Conservation (phyloP, 148 eudicot species). For the Polygonum maritimum region DNA sequence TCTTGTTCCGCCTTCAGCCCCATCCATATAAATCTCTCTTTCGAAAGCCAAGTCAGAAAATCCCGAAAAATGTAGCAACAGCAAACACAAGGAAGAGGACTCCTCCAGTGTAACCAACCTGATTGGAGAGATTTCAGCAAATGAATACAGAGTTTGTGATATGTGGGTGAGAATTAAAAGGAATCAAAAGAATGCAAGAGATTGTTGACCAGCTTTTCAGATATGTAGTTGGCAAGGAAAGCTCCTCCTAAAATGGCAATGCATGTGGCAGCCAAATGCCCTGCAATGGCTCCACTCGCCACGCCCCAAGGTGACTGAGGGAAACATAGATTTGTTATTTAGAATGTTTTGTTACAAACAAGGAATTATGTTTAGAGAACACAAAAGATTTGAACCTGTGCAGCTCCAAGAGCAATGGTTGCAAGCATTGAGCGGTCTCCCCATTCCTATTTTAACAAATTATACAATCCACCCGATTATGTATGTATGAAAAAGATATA, state of each 20-base stretch:
- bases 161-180: background rate
- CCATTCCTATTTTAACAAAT: constrained; percentile 63
- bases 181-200: background rate
- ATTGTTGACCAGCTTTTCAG: constrained; percentile 71
- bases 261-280: constrained; percentile 76
- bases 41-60: constrained; percentile 32
- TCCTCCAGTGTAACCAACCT: constrained; percentile 94
- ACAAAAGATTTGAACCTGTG: constrained; percentile 49
- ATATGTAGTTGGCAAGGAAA: constrained; percentile 82
- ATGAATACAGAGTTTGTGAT: background rate
- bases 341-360: background rate
- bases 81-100: constrained; percentile 68
- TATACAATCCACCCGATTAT: background rate
- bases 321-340: background rate
- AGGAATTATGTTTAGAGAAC: background rate
- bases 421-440: constrained; percentile 99
- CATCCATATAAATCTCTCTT: background rate
- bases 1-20: background rate
- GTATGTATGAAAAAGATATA: background rate
- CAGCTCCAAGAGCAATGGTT: constrained; percentile 96
- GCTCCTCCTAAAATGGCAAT: constrained; percentile 87
- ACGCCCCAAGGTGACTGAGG: constrained; percentile 93
- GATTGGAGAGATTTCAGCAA: constrained; percentile 13
- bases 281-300: constrained; percentile 88
- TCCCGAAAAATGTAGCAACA: constrained; percentile 84